These are phyloP conservation scores for Saccharomycopsis vini DNA, from an alignment of 805 yeast genomes.

Conservation along the genomic window DNA sequence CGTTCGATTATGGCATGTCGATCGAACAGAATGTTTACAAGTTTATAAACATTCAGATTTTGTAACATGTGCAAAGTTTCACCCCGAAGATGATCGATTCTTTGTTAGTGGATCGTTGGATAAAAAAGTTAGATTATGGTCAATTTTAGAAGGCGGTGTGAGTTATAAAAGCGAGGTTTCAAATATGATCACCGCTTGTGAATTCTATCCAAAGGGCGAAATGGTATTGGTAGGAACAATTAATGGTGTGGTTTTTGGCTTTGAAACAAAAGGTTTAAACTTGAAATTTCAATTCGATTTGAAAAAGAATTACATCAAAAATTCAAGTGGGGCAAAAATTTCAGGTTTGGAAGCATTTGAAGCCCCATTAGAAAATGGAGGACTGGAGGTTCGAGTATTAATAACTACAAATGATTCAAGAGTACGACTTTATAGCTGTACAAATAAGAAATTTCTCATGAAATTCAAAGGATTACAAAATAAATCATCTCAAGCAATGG, in stretches of 20 bases:
- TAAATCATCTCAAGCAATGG: conserved; percentile 61
- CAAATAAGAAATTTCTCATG: conserved; percentile 46
- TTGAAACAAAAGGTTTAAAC: conserved; percentile 58
- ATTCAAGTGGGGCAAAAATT: conserved; percentile 44
- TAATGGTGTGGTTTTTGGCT: conserved; percentile 53
- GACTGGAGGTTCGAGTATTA: conserved; percentile 35
- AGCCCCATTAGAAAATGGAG: conserved; percentile 20
- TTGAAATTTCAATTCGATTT: conserved; percentile 37
- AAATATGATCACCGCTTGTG: conserved; percentile 65
- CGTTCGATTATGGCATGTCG: conserved; percentile 78
- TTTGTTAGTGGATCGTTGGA: conserved; percentile 78
- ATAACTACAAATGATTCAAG: conserved; percentile 79
- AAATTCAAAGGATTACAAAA: conserved; percentile 69
- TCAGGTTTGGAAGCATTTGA: conserved; percentile 61
- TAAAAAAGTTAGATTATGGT: conserved; percentile 70
- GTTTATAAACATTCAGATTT: conserved; percentile 69
- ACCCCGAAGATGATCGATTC: conserved; percentile 80
- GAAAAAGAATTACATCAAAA: conserved; percentile 30
- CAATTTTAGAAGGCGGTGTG: conserved; percentile 63
- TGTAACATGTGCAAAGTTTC: conserved; percentile 73
- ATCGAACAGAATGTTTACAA: conserved; percentile 51
- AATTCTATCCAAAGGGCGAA: conserved; percentile 56
- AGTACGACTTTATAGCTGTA: conserved; percentile 54
- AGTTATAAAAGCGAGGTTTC: conserved; percentile 52
- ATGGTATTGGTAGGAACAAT: conserved; percentile 68